Conservation (phyloP, 306 rosid genomes). For the barrel medic (Medicago truncatula) region DNA sequence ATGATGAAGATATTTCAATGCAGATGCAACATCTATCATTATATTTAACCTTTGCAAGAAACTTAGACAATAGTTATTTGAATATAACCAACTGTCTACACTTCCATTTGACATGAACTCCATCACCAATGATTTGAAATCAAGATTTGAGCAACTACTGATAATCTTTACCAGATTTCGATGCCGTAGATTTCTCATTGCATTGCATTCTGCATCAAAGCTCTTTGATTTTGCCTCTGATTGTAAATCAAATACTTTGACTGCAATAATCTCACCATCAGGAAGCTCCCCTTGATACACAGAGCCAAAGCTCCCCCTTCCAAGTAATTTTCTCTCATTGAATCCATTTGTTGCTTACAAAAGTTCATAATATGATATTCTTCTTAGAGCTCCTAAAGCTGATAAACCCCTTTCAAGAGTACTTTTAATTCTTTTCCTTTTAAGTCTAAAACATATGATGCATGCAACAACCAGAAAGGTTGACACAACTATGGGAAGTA, state of each 20-base stretch:
- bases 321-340: constrained; percentile 36
- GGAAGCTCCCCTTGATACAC: constrained; percentile 38
- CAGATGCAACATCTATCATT: constrained; percentile 45
- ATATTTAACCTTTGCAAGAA: constrained; percentile 35
- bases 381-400: constrained; percentile 3
- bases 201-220: constrained; percentile 42
- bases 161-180: constrained; percentile 37
- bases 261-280: constrained; percentile 32
- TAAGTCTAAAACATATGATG: background rate
- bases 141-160: constrained; percentile 37
- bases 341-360: constrained; percentile 28
- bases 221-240: constrained; percentile 26
- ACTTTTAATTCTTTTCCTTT: background rate
- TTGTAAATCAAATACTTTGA: constrained; percentile 34
- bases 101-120: constrained; percentile 38
- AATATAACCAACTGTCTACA: constrained; percentile 40
- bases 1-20: constrained; percentile 52
- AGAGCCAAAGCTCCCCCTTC: constrained; percentile 42
- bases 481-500: background rate
- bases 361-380: constrained; percentile 41
- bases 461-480: background rate
- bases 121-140: constrained; percentile 41
- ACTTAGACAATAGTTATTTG: constrained; percentile 16
- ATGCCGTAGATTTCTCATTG: constrained; percentile 42
- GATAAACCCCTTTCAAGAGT: background rate